Evolutionary conservation across 2,329 filamentous ascomycete species (phyloP), one percentile per base, ranked within the genome.

Genomic region (Diaporthe australafricana): DNA sequence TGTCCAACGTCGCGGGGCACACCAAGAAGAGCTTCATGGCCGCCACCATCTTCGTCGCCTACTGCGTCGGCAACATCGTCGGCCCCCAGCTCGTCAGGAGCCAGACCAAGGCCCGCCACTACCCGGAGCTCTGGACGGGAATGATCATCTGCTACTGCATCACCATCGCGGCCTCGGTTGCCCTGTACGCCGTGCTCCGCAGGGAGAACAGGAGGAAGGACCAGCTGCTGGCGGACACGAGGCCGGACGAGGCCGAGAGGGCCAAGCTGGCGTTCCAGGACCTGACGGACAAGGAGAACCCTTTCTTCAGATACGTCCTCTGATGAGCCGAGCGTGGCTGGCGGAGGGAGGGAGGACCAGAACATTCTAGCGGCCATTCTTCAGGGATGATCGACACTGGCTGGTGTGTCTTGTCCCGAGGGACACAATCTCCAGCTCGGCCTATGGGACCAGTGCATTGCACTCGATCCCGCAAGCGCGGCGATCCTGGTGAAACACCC

Each of bases 1-100:
- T 87, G 85, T 88, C 89, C 14, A 95, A 95, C 75, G 91, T 94
- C 0, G 92, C 92, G 0, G 93, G 93, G 0, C 88, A 92, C 30
- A 94, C 92, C 0, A 95, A 95, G 83, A 94, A 94, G 84, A 92
- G 90, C 74, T 91, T 92, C 77, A 93, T 92, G 86, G 91, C 92
- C 0, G 90, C 91, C 0, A 90, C 90, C 0, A 91, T 93, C 1
- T 95, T 94, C 74, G 91, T 93, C 0, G 92, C 91, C 0, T 94
- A 94, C 77, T 93, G 91, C 70, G 90, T 94, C 3, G 87, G 92
- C 1, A 94, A 94, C 76, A 94, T 95, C 65, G 89, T 94, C 30
- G 92, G 92, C 0, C 93, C 93, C 4, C 91, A 93, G 80, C 83
- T 94, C 48, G 88, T 94, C 50, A 89, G 88, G 76, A 90, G 87